Conservation (phyloP, 148 eudicot genomes). For the Amaranthus hypochondriacus region DNA sequence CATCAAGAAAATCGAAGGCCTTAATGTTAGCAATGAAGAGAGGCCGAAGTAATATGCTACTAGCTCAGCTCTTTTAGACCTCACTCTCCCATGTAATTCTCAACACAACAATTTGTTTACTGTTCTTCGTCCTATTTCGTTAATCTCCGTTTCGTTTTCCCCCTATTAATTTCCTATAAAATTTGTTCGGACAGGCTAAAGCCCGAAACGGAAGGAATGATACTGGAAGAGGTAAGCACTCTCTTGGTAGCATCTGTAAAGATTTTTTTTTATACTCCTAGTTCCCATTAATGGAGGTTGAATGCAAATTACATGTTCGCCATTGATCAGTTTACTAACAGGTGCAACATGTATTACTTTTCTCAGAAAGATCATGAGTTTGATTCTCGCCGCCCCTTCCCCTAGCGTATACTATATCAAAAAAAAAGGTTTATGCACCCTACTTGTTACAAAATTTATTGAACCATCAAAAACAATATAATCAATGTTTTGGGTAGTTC, state of each 20-base stretch:
- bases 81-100: conserved; percentile 23
- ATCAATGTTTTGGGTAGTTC: too few species aligned
- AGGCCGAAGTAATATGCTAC: conserved; percentile 31
- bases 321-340: too few species aligned
- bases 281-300: conserved; percentile 10
- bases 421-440: too few species aligned
- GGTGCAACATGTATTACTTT: too few species aligned
- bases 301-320: not conserved
- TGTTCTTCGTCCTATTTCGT: not conserved
- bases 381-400: too few species aligned
- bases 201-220: conserved; percentile 20
- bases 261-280: conserved; percentile 14
- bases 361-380: too few species aligned
- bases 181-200: conserved; percentile 17
- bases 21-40: conserved; percentile 53
- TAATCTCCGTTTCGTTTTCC: not conserved
- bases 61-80: not conserved
- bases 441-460: too few species aligned
- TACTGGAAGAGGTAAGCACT: conserved; percentile 16
- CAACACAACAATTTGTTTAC: conserved; percentile 8
- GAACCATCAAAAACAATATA: too few species aligned
- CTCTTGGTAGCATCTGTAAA: conserved; percentile 4
- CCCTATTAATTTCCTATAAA: not conserved
- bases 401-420: too few species aligned
- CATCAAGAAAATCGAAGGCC: conserved; percentile 74